These are phyloP conservation scores for Tetracladium marchalianum DNA, from an alignment of 495 filamentous ascomycete genomes.

Conservation along the genomic window DNA sequence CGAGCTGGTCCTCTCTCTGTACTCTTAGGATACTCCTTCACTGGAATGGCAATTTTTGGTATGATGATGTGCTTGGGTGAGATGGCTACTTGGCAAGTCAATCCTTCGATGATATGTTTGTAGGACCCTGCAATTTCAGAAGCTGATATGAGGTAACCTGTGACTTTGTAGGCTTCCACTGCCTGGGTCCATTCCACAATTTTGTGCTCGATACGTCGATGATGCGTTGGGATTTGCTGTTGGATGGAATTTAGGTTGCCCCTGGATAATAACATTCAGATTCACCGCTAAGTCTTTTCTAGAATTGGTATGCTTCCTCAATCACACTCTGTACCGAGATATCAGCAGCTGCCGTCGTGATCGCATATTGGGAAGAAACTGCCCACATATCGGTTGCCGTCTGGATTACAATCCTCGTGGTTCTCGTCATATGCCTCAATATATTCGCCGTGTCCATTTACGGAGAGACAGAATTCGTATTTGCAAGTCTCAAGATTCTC, in stretches of 20 bases:
- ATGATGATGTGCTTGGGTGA: conserved; percentile 39
- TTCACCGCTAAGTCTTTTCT: not conserved
- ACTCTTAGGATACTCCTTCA: conserved; percentile 60
- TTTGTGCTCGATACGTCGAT: conserved; percentile 63
- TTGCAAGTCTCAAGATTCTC: conserved; percentile 66
- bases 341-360: conserved; percentile 61
- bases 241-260: conserved; percentile 55
- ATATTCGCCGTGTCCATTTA: conserved; percentile 58
- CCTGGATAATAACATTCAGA: not conserved
- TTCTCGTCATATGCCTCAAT: conserved; percentile 55
- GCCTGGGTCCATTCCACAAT: conserved; percentile 66
- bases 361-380: conserved; percentile 59
- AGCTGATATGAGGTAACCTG: conserved; percentile 51
- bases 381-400: conserved; percentile 45
- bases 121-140: conserved; percentile 25
- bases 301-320: conserved; percentile 44
- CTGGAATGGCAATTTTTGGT: conserved; percentile 52
- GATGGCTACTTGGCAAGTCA: conserved; percentile 11
- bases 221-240: conserved; percentile 68
- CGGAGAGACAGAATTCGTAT: conserved; percentile 67
- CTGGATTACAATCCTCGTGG: conserved; percentile 70
- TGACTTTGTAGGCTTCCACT: conserved; percentile 41
- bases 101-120: conserved; percentile 4
- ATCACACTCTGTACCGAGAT: conserved; percentile 70
- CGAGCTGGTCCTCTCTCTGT: conserved; percentile 55